phyloP scores from a whole-genome alignment of 805 yeast species.

The Sugiyamaella chiloensis region DNA sequence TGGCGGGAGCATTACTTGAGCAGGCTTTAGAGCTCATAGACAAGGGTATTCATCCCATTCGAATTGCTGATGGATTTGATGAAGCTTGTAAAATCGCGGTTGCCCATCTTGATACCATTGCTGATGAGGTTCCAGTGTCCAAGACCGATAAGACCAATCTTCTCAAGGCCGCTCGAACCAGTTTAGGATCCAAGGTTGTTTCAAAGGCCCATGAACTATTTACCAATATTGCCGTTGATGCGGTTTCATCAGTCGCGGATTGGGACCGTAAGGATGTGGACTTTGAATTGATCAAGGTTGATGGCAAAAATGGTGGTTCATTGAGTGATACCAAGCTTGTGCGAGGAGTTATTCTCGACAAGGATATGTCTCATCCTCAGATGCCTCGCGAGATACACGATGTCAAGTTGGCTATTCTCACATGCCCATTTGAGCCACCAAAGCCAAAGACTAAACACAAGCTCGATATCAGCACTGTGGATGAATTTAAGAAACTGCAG shows the following conservation, averaged over 20 bases:
- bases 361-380: constrained; percentile 97
- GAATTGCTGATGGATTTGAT: constrained; percentile 95
- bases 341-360: constrained; percentile 89
- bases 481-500: constrained; percentile 88
- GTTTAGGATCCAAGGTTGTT: constrained; percentile 92
- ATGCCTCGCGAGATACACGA: constrained; percentile 82
- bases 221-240: constrained; percentile 96
- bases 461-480: constrained; percentile 88
- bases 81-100: constrained; percentile 94
- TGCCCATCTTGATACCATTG: constrained; percentile 64
- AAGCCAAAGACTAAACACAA: constrained; percentile 99
- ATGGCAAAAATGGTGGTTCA: constrained; percentile 94
- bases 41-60: constrained; percentile 95
- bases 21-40: constrained; percentile 93
- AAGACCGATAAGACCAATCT: constrained; percentile 50
- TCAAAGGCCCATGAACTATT: constrained; percentile 90
- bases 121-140: constrained; percentile 59
- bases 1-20: constrained; percentile 90
- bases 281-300: constrained; percentile 92
- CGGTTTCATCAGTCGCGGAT: constrained; percentile 90
- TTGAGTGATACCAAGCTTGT: constrained; percentile 80
- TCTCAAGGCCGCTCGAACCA: constrained; percentile 89
- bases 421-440: constrained; percentile 99
- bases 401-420: constrained; percentile 88
- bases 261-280: constrained; percentile 91